Conservation (phyloP, 306 rosid genomes). For the Casuarina cunninghamiana region DNA sequence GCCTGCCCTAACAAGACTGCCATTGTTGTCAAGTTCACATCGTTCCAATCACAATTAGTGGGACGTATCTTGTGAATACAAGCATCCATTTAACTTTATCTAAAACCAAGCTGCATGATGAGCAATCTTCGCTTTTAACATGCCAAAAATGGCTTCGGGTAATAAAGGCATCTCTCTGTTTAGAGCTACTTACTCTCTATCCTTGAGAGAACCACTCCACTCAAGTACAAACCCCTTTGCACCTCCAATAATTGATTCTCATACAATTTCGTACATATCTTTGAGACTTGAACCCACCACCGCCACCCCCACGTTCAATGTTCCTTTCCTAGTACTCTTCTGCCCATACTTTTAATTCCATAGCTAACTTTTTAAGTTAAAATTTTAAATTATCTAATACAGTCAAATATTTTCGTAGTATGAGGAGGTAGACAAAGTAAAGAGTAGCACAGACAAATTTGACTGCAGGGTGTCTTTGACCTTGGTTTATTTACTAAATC, state of each 20-base stretch:
- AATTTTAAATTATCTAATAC: too few relatives aligned
- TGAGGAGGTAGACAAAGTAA: too few relatives aligned
- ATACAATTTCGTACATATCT: not conserved
- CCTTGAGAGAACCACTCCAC: constrained; percentile 18
- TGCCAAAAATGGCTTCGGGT: not conserved
- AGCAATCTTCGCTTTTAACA: not conserved
- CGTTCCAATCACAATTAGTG: constrained; percentile 1
- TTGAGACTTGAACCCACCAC: not conserved
- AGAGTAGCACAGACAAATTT: not conserved
- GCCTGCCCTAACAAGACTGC: too few relatives aligned
- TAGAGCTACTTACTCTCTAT: constrained; percentile 16
- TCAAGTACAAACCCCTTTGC: not conserved
- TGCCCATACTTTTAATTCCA: too few relatives aligned
- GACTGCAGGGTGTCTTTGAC: not conserved
- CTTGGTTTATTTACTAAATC: not conserved
- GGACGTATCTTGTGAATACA: not conserved
- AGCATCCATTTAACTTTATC: not conserved
- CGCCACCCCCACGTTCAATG: not conserved
- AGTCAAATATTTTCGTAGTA: too few relatives aligned
- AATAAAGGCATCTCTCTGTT: constrained; percentile 23
- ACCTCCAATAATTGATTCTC: constrained; percentile 12
- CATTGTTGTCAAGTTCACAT: not conserved
- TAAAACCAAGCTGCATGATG: not conserved
- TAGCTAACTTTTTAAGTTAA: too few relatives aligned
- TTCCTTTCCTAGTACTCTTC: not conserved